A percentile compares a stretch with the other conserved stretches of the same genome.
Conservation (phyloP, 257 asterid genomes). For the Lycium barbarum region DNA sequence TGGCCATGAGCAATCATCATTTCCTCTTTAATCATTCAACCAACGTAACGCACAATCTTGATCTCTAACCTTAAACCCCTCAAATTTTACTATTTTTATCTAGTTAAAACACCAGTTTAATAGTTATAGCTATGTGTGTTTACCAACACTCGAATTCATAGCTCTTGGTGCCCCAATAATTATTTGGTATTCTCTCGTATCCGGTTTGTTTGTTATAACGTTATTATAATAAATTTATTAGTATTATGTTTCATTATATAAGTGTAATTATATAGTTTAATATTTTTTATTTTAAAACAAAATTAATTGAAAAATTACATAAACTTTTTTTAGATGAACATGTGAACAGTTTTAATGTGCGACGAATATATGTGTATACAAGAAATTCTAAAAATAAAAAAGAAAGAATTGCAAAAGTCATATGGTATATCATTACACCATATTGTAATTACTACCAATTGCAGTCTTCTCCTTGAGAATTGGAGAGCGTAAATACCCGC, state of each 20-base stretch:
- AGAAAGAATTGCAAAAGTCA: no score
- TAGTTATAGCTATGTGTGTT: not conserved
- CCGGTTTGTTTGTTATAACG: not conserved
- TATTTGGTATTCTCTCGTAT: not conserved
- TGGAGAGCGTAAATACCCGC: not conserved
- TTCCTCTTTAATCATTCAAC: constrained; percentile 22
- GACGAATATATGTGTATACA: no score
- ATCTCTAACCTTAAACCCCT: constrained; percentile 24
- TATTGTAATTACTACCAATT: no score
- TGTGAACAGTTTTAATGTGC: no score
- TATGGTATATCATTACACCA: no score
- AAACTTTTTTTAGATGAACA: no score
- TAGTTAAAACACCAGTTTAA: not conserved
- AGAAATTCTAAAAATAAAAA: no score
- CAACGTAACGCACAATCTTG: constrained; percentile 19
- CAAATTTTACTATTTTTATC: constrained; percentile 14
- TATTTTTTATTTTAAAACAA: not conserved
- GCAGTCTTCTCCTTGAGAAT: no score
- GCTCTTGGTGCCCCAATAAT: not conserved
- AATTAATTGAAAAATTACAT: not conserved
- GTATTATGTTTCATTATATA: no score
- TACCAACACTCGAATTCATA: not conserved
- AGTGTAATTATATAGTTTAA: not conserved
- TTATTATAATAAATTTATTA: no score
- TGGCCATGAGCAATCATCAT: not conserved